Conservation (phyloP, 345 rosid species). For the Euphorbia tirucalli region DNA sequence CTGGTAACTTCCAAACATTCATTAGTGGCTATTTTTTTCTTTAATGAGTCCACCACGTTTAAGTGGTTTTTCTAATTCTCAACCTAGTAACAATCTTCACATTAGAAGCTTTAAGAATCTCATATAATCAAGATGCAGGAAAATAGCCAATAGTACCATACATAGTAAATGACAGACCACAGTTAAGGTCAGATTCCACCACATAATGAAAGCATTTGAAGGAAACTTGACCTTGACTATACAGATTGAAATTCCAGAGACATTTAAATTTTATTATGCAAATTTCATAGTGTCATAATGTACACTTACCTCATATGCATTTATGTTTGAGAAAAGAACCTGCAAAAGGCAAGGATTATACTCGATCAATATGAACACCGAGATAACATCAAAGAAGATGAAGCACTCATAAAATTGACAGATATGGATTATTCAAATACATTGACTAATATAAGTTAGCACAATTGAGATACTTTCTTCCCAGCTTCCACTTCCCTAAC, state of each 20-base stretch:
- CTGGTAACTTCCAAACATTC: background rate
- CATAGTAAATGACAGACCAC: background rate
- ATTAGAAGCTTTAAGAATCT: background rate
- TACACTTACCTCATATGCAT: conserved; percentile 71
- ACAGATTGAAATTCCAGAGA: background rate
- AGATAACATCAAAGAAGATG: background rate
- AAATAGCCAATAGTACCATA: background rate
- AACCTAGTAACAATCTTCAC: no score
- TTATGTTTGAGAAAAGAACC: conserved; percentile 89
- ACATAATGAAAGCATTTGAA: background rate
- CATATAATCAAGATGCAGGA: background rate
- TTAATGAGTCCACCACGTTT: background rate
- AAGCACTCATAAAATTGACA: background rate
- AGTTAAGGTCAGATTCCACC: background rate
- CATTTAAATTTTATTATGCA: background rate
- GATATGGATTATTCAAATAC: background rate
- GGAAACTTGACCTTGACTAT: background rate
- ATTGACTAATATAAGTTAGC: background rate
- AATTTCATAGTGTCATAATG: background rate
- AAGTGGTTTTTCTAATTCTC: background rate
- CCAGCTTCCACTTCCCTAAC: no score
- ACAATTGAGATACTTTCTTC: no score
- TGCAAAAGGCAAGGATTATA: conserved; percentile 27
- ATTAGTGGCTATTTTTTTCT: background rate
- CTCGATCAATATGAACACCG: background rate